phyloP scores from a whole-genome alignment of 805 yeast genomes.

The Metschnikowia hibisci region DNA sequence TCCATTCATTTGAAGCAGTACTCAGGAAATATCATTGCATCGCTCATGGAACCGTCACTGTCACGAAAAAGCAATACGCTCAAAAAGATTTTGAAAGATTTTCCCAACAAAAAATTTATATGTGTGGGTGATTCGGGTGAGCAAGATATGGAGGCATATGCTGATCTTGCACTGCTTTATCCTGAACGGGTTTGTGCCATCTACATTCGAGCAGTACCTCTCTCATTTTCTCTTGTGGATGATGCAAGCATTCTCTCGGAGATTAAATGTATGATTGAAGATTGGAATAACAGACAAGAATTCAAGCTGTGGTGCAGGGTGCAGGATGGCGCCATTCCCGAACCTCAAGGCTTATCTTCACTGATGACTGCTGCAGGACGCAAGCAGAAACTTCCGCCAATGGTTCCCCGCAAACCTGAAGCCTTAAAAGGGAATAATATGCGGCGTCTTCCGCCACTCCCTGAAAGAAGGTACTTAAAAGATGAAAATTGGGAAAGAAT shows the following conservation, averaged over 20 bases:
- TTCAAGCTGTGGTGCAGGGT: slow-evolving; percentile 1
- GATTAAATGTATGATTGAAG: slow-evolving; percentile 22
- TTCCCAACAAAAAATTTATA: slow-evolving; percentile 72
- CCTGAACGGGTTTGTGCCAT: slow-evolving; percentile 71
- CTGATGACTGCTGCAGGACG: slow-evolving; percentile 7
- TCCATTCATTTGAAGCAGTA: slow-evolving; percentile 87
- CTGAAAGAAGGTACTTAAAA: slow-evolving; percentile 17
- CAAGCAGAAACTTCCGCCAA: slow-evolving; percentile 31
- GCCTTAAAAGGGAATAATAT: slow-evolving; percentile 32
- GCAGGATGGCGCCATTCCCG: slow-evolving; percentile 15
- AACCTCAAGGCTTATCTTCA: slow-evolving; percentile 36
- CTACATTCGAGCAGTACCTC: slow-evolving; percentile 72
- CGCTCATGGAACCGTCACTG: slow-evolving; percentile 82
- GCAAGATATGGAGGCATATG: slow-evolving; percentile 88
- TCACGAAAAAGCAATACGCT: slow-evolving; percentile 73
- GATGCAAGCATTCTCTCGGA: slow-evolving; percentile 33
- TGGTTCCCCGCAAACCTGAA: slow-evolving; percentile 47
- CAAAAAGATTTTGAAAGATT: slow-evolving; percentile 61
- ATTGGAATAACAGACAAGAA: slow-evolving; percentile 13
- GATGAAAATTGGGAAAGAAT: neutral
- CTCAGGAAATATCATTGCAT: slow-evolving; percentile 73
- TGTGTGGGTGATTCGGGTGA: slow-evolving; percentile 96
- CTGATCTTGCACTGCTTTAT: slow-evolving; percentile 55
- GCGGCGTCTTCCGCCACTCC: slow-evolving; percentile 32
- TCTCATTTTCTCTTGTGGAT: slow-evolving; percentile 58